These are phyloP conservation scores for Alternaria sp. DNA, from an alignment of 2,329 filamentous ascomycete species.

Conservation along the genomic window DNA sequence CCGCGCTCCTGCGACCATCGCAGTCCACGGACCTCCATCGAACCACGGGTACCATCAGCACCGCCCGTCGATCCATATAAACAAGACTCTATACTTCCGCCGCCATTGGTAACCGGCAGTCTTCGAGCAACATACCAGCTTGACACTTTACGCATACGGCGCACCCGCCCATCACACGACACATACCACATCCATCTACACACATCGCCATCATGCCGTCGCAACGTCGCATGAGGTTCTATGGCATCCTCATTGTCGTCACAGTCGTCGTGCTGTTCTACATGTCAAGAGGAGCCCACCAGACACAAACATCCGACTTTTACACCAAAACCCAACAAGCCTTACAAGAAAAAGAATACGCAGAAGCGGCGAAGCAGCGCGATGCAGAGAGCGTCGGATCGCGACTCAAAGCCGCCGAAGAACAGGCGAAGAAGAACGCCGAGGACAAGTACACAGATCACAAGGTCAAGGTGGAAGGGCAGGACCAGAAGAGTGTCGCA, in stretches of 20 bases:
- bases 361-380: constrained; percentile 53
- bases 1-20: neutral
- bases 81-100: neutral
- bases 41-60: neutral
- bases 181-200: constrained; percentile 3
- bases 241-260: constrained; percentile 69
- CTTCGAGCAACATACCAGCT: neutral
- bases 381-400: constrained; percentile 62
- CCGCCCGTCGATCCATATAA: neutral
- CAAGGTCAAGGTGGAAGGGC: constrained; percentile 42
- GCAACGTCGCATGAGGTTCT: constrained; percentile 69
- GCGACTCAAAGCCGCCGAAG: constrained; percentile 71
- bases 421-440: constrained; percentile 70
- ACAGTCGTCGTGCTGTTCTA: constrained; percentile 73
- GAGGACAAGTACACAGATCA: constrained; percentile 67
- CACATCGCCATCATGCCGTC: constrained; percentile 40
- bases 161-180: constrained; percentile 9
- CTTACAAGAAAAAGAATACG: constrained; percentile 47
- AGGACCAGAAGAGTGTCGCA: constrained; percentile 57
- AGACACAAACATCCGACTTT: constrained; percentile 61
- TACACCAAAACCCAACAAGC: constrained; percentile 65
- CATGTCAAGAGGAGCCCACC: constrained; percentile 68
- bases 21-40: constrained; percentile 1
- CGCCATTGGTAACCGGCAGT: neutral
- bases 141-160: neutral